Evolutionary conservation across 2,329 filamentous ascomycete genomes (phyloP), one percentile per base, ranked within the genome.

Genomic region (Septoria linicola): DNA sequence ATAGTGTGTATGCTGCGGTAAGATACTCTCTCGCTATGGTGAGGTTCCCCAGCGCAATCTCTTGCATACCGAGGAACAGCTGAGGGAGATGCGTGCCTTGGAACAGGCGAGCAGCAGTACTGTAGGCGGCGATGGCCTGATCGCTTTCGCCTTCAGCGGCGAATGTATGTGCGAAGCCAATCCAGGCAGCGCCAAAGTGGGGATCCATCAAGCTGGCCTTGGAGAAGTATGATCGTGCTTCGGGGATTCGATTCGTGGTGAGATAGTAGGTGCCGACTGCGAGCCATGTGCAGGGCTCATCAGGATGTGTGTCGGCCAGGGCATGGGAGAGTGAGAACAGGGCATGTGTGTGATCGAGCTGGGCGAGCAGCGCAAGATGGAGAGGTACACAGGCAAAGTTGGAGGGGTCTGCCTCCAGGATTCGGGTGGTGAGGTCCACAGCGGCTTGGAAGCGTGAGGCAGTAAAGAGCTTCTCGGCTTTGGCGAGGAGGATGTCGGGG

Each of bases 181-280:
- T 97, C 93, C 93, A 99, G 2, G 93, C 93, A 1, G 93, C 89
- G 0, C 92, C 92, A 63, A 96, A 99, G 72, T 97, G 92, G 5
- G 92, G 88, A 66, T 99, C 91, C 85, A 99, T 92, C 76, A 97
- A 87, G 59, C 89, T 95, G 3, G 95, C 88, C 72, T 99, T 99
- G 65, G 89, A 95, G 70, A 99, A 99, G 75, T 93, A 99, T 32
- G 92, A 84, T 8, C 93, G 84, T 8, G 95, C 91, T 72, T 99
- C 93, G 3, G 93, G 87, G 51, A 99, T 89, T 64, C 90, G 91
- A 61, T 84, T 82, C 46, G 91, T 96, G 13, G 86, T 79, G 57
- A 97, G 84, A 71, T 99, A 99, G 75, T 97, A 99, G 23, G 91
- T 86, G 8, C 90, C 93, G 8, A 99, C 92, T 0, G 93, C 93